Percentiles rank a stretch among this genome's conserved stretches.
phyloP scores from a whole-genome alignment of 2,329 filamentous ascomycete species.

The Fusarium luffae region DNA sequence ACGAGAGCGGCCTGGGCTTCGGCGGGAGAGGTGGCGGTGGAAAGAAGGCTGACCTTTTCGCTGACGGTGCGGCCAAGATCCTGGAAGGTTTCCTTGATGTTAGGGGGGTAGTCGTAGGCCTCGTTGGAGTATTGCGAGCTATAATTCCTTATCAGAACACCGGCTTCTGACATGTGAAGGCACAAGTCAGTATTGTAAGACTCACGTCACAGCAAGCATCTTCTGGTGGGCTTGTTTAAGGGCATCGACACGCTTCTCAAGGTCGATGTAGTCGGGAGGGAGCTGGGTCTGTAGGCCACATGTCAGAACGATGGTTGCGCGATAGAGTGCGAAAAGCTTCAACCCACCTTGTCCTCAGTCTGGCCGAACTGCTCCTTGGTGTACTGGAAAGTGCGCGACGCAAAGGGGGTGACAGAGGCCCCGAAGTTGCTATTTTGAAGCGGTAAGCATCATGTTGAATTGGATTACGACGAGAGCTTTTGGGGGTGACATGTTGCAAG shows the following conservation, averaged over 20 bases:
- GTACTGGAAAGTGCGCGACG: conserved; percentile 94
- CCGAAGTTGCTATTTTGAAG: conserved; percentile 66
- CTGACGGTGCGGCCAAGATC: conserved; percentile 95
- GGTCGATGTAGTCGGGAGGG: conserved; percentile 95
- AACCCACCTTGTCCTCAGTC: conserved; percentile 85
- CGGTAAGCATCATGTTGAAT: conserved; percentile 28
- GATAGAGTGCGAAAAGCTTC: conserved; percentile 17
- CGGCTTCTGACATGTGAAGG: not conserved
- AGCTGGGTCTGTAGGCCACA: conserved; percentile 79
- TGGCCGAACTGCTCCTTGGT: conserved; percentile 98
- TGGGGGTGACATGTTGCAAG: conserved; percentile 1
- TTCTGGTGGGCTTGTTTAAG: conserved; percentile 97
- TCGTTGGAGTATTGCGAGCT: conserved; percentile 95
- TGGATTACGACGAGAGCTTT: conserved; percentile 17
- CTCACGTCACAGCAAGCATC: conserved; percentile 95
- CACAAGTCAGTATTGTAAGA: conserved; percentile 40
- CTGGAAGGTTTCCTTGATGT: conserved; percentile 97
- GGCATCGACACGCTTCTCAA: conserved; percentile 98
- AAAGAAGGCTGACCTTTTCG: conserved; percentile 93
- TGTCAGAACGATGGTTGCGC: conserved; percentile 31
- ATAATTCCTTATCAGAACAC: conserved; percentile 42
- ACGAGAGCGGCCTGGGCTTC: conserved; percentile 96
- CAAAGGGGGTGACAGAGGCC: conserved; percentile 89
- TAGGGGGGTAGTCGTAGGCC: conserved; percentile 92
- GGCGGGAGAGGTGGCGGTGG: conserved; percentile 83